A percentile compares a stretch with the other conserved stretches of the same genome.
Conservation (phyloP, 2,329 filamentous ascomycete species). For the Penicillium sp. region DNA sequence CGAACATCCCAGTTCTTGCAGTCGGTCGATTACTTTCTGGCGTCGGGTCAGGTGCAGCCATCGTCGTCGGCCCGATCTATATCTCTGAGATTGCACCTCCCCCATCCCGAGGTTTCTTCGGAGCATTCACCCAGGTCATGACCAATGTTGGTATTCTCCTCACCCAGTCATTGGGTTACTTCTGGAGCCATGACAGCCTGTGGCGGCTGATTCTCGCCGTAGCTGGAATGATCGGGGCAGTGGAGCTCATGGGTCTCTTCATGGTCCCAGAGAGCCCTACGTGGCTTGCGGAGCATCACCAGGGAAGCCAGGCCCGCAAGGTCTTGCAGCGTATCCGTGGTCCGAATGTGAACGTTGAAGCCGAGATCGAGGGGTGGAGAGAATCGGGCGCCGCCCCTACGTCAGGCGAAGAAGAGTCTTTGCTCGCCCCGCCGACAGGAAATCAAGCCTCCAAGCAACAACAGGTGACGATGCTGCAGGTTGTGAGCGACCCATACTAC, state of each 20-base stretch:
- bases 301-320: slow-evolving; percentile 60
- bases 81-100: slow-evolving; percentile 86
- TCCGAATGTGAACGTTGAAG: slow-evolving; percentile 62
- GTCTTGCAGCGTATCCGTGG: slow-evolving; percentile 76
- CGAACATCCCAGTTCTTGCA: slow-evolving; percentile 64
- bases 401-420: slow-evolving; percentile 65
- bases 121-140: slow-evolving; percentile 80
- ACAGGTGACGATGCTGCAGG: slow-evolving; percentile 63
- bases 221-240: slow-evolving; percentile 65
- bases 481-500: slow-evolving; percentile 65
- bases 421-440: slow-evolving; percentile 59
- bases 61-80: slow-evolving; percentile 91
- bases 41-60: slow-evolving; percentile 79
- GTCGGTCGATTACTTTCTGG: slow-evolving; percentile 77
- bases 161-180: slow-evolving; percentile 81
- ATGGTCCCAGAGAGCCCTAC: slow-evolving; percentile 82
- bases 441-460: slow-evolving; percentile 64
- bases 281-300: slow-evolving; percentile 71
- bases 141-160: slow-evolving; percentile 87
- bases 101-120: slow-evolving; percentile 72
- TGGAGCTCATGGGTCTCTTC: slow-evolving; percentile 68
- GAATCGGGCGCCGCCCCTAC: slow-evolving; percentile 25
- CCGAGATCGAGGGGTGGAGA: slow-evolving; percentile 66
- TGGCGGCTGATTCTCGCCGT: slow-evolving; percentile 82
- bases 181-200: slow-evolving; percentile 71